Evolutionary conservation across 2,329 filamentous ascomycete genomes (phyloP), one percentile per base, ranked within the genome.

Genomic region (Teratosphaeria nubilosa): DNA sequence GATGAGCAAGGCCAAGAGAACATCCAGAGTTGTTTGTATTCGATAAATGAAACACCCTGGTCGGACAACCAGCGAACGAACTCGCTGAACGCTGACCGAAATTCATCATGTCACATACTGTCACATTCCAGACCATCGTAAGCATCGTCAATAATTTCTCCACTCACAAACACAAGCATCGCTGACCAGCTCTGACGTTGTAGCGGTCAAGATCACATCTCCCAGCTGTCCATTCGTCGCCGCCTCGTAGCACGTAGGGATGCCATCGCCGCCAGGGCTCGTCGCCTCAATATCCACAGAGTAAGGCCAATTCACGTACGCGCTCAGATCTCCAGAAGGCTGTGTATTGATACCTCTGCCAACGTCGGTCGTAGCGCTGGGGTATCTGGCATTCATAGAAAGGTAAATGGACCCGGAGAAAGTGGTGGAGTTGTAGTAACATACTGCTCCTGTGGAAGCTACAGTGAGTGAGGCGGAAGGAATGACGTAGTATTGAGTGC

Each of bases 361-460:
- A 10, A 48, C 41, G 9, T 48, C 9, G 16, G 41, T 22, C 16
- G 41, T 20, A 55, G 48, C 51, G 13, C 41, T 54, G 9, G 66
- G 62, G 50, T 62, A 68, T 11, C 55, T 52, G 60, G 59, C 58
- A 2, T 59, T 32, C 60, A 41, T 50, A 61, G 58, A 66, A 55
- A 60, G 73, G 74, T 86, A 88, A 1, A 88, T 70, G 3, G 77
- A 81, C 0, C 78, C 85, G 27, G 78, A 72, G 61, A 87, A 76
- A 1, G 71, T 74, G 0, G 83, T 86, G 31, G 74, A 70, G 57
- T 79, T 78, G 72, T 81, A 88, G 60, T 76, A 80, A 72, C 86
- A 88, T 50, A 76, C 77, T 1, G 80, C 75, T 2, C 76, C 75
- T 14, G 73, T 70, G 60, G 77, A 78, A 53, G 73, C 66, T n/a